Evolutionary conservation across 75 land plant genomes (phyloP).

Genomic region (Pinus tabuliformis): DNA sequence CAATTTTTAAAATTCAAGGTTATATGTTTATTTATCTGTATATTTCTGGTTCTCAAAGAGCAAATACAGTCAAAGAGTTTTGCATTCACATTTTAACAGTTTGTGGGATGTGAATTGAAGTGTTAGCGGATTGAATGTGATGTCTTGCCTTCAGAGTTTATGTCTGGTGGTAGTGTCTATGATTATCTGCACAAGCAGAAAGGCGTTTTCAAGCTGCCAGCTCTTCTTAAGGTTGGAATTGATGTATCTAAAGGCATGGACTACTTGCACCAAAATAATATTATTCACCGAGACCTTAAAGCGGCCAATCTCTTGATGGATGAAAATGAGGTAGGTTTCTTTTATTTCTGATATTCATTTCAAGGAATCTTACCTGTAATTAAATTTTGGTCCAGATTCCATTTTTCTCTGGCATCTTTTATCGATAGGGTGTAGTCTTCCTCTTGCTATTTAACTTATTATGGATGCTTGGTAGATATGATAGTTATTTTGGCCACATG

Average conservation of each 20-base stretch:
- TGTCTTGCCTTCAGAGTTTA: conserved; percentile 60
- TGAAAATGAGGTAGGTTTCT: conserved; percentile 80
- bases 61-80: not conserved
- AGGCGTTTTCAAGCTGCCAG: conserved; percentile 77
- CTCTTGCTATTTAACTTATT: no score
- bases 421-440: no score
- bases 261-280: conserved; percentile 95
- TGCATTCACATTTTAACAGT: not conserved
- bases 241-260: conserved; percentile 98
- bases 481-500: no score
- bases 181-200: conserved; percentile 92
- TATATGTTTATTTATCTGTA: not conserved
- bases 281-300: conserved; percentile 90
- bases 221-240: conserved; percentile 85
- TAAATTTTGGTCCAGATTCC: no score
- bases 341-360: no score
- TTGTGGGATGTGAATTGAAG: conserved; percentile 5
- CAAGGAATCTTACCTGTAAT: no score
- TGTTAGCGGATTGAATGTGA: not conserved
- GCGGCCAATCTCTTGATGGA: conserved; percentile 96
- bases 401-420: no score
- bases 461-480: no score
- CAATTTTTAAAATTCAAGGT: not conserved
- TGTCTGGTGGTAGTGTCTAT: conserved; percentile 98
- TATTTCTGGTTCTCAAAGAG: not conserved